Conservation (phyloP, 2,329 filamentous ascomycete genomes). For the Pestalotiopsis sp. region DNA sequence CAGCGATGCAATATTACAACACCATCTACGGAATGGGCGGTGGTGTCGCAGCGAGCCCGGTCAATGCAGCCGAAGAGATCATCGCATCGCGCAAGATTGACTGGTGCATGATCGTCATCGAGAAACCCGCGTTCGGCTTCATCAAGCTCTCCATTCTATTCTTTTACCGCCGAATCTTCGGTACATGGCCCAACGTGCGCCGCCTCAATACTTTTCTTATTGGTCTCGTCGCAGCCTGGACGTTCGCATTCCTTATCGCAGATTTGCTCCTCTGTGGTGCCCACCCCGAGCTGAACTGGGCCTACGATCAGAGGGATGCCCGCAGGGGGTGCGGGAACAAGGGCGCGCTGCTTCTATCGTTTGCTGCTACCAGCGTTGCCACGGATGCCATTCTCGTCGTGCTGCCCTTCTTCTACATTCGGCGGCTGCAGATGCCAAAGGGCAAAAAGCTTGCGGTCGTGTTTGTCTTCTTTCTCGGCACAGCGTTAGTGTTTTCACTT, state of each 20-base stretch:
- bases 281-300: neutral
- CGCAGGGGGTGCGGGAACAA: neutral
- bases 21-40: neutral
- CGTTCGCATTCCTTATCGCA: neutral
- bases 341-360: neutral
- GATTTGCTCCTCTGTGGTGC: neutral
- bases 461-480: neutral
- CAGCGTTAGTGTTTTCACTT: neutral
- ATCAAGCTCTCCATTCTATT: slow-evolving; percentile 17
- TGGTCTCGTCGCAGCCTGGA: neutral
- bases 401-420: neutral
- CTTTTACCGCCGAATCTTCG: slow-evolving; percentile 11
- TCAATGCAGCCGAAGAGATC: neutral
- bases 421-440: neutral
- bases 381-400: neutral
- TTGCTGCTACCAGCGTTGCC: neutral
- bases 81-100: slow-evolving; percentile 13
- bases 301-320: neutral
- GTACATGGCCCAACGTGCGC: neutral
- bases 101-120: slow-evolving; percentile 14
- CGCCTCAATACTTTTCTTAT: neutral
- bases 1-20: neutral
- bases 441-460: neutral
- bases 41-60: neutral
- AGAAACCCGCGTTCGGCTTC: slow-evolving; percentile 16